Base-by-base conservation (phyloP, 2,329 filamentous ascomycete species). In the Cercospora sojina region DNA sequence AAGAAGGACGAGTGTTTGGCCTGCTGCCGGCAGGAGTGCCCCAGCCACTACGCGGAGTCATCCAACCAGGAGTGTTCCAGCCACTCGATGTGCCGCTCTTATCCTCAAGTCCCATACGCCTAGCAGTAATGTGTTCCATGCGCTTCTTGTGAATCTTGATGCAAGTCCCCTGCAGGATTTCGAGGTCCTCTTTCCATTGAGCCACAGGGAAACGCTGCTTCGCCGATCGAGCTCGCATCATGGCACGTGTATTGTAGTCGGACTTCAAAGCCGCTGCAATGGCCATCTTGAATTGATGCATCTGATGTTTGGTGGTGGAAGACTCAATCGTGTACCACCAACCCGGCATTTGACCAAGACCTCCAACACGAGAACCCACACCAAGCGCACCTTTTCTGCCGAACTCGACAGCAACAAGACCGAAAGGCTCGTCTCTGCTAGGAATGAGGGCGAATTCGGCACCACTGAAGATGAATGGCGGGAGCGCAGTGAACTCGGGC, bases 311-410 rank as follows among this genome's bases (percentile, higher is more conserved):
- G 0, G 87, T 88, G 1, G 86, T 86, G 5, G 83, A 87, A 0
- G 86, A 88, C 74, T 90, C 88, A 64, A 90, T 85, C 0, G 88
- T 89, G 75, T 86, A 90, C 88, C 88, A 90, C 85, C 87, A 90
- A 25, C 88, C 88, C 20, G 88, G 88, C 87, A 90, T 90, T 73
- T 88, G 86, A n/a, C 88, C 87, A 23, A 90, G 81, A 63, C 88
- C 88, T 70, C 88, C 88, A 41, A 90, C 88, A 62, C 87, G 82
- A 41, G 87, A 86, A 55, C 88, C 88, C 64, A 90, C 86, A 71
- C 88, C 88, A 51, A 90, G 81, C 20, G 88, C 88, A 71, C 88
- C 88, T 75, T 90, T 90, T 25, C 88, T 82, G 64, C 88, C 88
- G 70, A 90, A 90, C 72, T 90, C 88, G 53, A 90, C 88, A 31